A percentile compares a stretch with the other conserved stretches of the same genome.
Evolutionary conservation across 192 early-diverging fungal genomes (phyloP).

Genomic region (Coemansia brasiliensis): DNA sequence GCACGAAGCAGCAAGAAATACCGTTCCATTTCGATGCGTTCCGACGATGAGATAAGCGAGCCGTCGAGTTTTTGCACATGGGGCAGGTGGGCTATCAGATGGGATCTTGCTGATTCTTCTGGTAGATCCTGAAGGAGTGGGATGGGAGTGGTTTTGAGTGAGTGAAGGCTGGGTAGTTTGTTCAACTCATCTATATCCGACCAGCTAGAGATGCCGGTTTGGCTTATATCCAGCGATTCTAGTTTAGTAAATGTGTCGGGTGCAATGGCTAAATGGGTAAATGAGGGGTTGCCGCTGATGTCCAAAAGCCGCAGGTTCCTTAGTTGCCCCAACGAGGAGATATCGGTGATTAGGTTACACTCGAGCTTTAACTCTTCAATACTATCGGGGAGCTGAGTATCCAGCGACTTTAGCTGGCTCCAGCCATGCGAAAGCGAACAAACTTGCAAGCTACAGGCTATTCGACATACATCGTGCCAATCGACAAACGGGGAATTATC

Average conservation of each 20-base stretch:
- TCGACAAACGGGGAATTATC: not conserved
- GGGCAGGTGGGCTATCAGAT: constrained; percentile 19
- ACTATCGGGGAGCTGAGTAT: not conserved
- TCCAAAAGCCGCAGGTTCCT: constrained; percentile 14
- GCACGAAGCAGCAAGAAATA: constrained; percentile 32
- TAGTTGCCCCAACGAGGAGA: constrained; percentile 8
- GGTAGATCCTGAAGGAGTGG: not conserved
- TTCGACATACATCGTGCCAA: not conserved
- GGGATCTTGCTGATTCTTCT: not conserved
- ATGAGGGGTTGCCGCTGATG: constrained; percentile 24
- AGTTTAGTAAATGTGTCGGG: constrained; percentile 1
- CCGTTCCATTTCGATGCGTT: constrained; percentile 52
- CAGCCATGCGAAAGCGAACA: constrained; percentile 3
- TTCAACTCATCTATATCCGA: not conserved
- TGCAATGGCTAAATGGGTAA: not conserved
- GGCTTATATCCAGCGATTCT: constrained; percentile 21
- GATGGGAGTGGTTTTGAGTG: constrained; percentile 7
- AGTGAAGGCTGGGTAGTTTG: not conserved
- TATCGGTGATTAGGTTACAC: constrained; percentile 24
- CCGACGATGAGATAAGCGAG: constrained; percentile 12
- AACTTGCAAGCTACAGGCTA: not conserved
- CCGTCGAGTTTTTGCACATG: constrained; percentile 29
- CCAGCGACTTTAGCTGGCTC: not conserved
- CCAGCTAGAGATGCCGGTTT: constrained; percentile 18
- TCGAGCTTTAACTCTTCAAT: constrained; percentile 31